These are phyloP conservation scores for Fusarium austroafricanum DNA, from an alignment of 2,329 filamentous ascomycete genomes.

Conservation along the genomic window DNA sequence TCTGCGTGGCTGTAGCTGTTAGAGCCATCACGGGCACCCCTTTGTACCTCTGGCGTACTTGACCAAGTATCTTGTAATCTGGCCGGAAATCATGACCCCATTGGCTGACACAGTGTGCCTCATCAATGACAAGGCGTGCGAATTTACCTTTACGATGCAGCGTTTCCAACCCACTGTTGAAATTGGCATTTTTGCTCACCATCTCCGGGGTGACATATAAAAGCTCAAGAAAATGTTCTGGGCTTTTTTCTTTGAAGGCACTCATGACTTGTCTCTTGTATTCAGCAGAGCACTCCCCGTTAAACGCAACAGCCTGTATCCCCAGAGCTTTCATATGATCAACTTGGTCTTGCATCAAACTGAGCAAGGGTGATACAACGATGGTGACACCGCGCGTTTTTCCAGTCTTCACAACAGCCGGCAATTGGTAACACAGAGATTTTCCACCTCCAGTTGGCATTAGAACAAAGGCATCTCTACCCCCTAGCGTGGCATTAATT, in stretches of 20 bases:
- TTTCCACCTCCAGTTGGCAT: conserved; percentile 99
- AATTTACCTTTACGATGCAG: conserved; percentile 79
- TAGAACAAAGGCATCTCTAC: conserved; percentile 91
- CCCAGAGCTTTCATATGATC: conserved; percentile 79
- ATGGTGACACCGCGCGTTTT: conserved; percentile 88
- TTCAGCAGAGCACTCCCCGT: conserved; percentile 75
- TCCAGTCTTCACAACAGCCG: conserved; percentile 83
- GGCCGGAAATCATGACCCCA: conserved; percentile 99
- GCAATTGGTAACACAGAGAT: conserved; percentile 95
- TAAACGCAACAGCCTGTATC: conserved; percentile 85
- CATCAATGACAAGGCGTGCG: conserved; percentile 94
- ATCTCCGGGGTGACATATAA: conserved; percentile 98
- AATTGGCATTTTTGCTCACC: conserved; percentile 82
- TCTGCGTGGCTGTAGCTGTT: conserved; percentile 93
- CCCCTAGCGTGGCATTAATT: conserved; percentile 90
- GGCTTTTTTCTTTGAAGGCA: conserved; percentile 69
- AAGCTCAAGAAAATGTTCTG: conserved; percentile 83
- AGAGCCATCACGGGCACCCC: conserved; percentile 92
- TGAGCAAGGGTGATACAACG: conserved; percentile 93
- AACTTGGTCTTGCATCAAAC: conserved; percentile 98
- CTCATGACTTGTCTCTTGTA: conserved; percentile 75
- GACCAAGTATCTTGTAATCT: conserved; percentile 89
- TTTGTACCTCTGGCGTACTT: conserved; percentile 77
- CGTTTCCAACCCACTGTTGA: conserved; percentile 72
- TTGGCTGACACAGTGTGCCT: conserved; percentile 99